Evolutionary conservation across 2,329 filamentous ascomycete genomes (phyloP), one percentile per base, ranked within the genome.

Genomic region (Epichloe sp.): DNA sequence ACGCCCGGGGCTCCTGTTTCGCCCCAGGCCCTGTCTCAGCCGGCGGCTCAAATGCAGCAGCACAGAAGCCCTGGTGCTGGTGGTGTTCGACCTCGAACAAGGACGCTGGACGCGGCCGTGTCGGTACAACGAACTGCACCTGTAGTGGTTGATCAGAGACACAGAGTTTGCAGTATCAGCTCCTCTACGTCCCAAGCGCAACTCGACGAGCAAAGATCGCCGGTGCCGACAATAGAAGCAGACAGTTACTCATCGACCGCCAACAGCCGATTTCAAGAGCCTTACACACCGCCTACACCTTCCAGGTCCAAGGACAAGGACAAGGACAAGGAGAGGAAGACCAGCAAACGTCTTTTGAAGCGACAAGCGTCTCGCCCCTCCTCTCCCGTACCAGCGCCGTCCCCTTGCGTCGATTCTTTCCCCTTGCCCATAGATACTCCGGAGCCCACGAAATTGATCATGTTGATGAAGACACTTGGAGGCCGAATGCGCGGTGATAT

Each of bases 401-500:
- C 72, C 8, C 79, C 78, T 1, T 79, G 75, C 4, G 72, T 82
- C 53, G 80, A 83, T 62, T 80, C 79, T 5, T 64, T 83, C 2
- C 74, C 76, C 2, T 65, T 76, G 23, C 80, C 81, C 3, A 71
- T 84, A 47, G 75, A 77, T 37, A 82, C 81, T 4, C 75, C 78
- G 19, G 83, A 89, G 65, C 80, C 84, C 40, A 83, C 83, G 58
- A 85, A 81, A 61, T 76, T 91, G 26, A 70, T 89, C 50, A 74
- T 80, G 59, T 68, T 93, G 53, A 91, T 93, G 86, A 86, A 83
- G 64, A 82, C 77, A 23, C 71, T 88, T 6, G 85, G 83, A 60
- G 87, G 88, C 31, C 78, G 82, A 57, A 93, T 91, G 86, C 82
- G 82, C 59, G 87, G 87, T 51, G 81, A 84, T 57, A 74, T 89